These are phyloP conservation scores for Favolaschia claudopus DNA, from an alignment of 768 basidiomycete genomes.

Conservation along the genomic window DNA sequence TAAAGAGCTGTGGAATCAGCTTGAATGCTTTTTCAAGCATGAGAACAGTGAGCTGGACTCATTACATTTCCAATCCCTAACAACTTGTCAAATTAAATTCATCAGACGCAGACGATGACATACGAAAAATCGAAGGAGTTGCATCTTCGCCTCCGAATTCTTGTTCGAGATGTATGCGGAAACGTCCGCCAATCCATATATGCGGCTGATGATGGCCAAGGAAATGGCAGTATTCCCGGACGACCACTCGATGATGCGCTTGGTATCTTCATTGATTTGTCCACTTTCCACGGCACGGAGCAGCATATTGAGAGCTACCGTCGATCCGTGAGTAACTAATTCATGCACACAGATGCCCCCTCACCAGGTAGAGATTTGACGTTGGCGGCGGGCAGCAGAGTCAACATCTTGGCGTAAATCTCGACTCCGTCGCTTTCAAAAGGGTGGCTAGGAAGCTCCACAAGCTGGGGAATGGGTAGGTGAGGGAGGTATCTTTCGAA, in stretches of 20 bases:
- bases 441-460: slow-evolving; percentile 21
- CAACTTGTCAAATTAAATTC: too few species aligned
- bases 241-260: slow-evolving; percentile 22
- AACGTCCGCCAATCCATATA: slow-evolving; percentile 11
- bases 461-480: slow-evolving; percentile 14
- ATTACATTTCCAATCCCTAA: slow-evolving; percentile 9
- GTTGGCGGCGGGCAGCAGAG: slow-evolving; percentile 14
- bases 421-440: slow-evolving; percentile 12
- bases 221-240: slow-evolving; percentile 22
- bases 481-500: background rate
- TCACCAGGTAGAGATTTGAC: slow-evolving; percentile 20
- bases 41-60: background rate
- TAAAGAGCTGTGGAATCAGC: background rate
- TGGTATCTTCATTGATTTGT: slow-evolving; percentile 11
- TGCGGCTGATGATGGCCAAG: slow-evolving; percentile 20
- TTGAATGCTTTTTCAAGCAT: background rate
- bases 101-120: background rate
- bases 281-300: slow-evolving; percentile 17
- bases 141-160: slow-evolving; percentile 19
- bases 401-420: slow-evolving; percentile 25
- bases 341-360: background rate
- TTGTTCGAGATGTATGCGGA: slow-evolving; percentile 24
- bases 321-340: too few species aligned
- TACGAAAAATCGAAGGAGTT: slow-evolving; percentile 22
- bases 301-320: slow-evolving; percentile 21